Evolutionary conservation across 805 yeast species (phyloP).

Genomic region (Starmerella apicola): DNA sequence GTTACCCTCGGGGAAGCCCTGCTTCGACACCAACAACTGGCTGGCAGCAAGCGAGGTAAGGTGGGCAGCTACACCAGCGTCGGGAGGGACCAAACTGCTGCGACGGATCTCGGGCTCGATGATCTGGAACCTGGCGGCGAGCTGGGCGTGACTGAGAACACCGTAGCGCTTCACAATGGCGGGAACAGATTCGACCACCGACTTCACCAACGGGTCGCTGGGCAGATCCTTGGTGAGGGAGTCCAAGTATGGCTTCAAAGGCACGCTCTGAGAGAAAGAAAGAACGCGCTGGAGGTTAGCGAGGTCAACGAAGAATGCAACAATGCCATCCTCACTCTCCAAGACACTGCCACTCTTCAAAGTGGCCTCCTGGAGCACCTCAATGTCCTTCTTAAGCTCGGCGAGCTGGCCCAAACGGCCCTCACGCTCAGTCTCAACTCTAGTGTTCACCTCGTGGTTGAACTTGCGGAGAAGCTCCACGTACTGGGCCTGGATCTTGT

Average conservation of each 20-base stretch:
- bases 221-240: constrained; percentile 29
- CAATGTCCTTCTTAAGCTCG: constrained; percentile 46
- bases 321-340: constrained; percentile 31
- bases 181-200: constrained; percentile 39
- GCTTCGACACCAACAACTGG: constrained; percentile 58
- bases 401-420: constrained; percentile 63
- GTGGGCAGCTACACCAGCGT: constrained; percentile 92
- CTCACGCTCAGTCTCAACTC: constrained; percentile 61
- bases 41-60: constrained; percentile 68
- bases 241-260: constrained; percentile 28
- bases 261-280: constrained; percentile 27
- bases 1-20: constrained; percentile 66
- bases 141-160: constrained; percentile 64
- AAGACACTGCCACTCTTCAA: constrained; percentile 31
- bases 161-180: constrained; percentile 37
- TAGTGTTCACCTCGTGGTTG: constrained; percentile 42
- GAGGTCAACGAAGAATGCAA: constrained; percentile 35
- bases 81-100: constrained; percentile 81
- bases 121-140: constrained; percentile 65
- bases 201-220: constrained; percentile 39
- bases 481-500: constrained; percentile 55
- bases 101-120: constrained; percentile 78
- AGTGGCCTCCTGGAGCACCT: constrained; percentile 36
- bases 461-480: constrained; percentile 58
- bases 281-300: constrained; percentile 34